A percentile compares a stretch with the other conserved stretches of the same genome.
phyloP scores from a whole-genome alignment of 2,329 filamentous ascomycete genomes.

The Pestalotiopsis sp. region DNA sequence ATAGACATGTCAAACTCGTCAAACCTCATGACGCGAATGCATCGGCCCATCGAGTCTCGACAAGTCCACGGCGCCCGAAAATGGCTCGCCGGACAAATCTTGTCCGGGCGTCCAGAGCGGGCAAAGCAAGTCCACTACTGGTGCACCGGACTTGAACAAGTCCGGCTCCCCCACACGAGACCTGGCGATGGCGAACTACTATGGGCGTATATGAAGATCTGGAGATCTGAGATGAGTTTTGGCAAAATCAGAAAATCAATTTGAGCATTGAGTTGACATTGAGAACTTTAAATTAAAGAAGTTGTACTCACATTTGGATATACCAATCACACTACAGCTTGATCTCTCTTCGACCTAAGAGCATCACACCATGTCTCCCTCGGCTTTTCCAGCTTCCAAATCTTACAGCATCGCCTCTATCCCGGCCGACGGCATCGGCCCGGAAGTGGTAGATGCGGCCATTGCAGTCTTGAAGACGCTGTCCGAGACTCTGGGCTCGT shows the following conservation, averaged over 20 bases:
- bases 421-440: constrained; percentile 66
- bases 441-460: constrained; percentile 63
- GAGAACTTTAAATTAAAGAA: neutral
- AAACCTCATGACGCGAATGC: neutral
- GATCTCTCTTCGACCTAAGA: neutral
- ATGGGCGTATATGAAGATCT: neutral
- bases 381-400: constrained; percentile 24
- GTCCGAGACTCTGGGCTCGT: constrained; percentile 53
- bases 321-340: neutral
- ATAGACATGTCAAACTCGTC: no score
- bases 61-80: neutral
- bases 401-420: constrained; percentile 61
- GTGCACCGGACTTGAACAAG: neutral
- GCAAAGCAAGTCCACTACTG: neutral
- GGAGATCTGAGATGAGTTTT: neutral
- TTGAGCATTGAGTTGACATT: neutral
- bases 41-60: neutral
- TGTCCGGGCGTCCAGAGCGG: neutral
- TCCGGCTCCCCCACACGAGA: neutral
- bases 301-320: neutral
- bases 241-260: neutral
- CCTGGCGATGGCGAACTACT: neutral
- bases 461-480: constrained; percentile 63
- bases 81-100: neutral
- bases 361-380: constrained; percentile 20